Percentiles rank a stretch among this genome's conserved stretches.
These are phyloP conservation scores for Leccinum incarnatum DNA, from an alignment of 768 basidiomycete species.

Conservation along the genomic window DNA sequence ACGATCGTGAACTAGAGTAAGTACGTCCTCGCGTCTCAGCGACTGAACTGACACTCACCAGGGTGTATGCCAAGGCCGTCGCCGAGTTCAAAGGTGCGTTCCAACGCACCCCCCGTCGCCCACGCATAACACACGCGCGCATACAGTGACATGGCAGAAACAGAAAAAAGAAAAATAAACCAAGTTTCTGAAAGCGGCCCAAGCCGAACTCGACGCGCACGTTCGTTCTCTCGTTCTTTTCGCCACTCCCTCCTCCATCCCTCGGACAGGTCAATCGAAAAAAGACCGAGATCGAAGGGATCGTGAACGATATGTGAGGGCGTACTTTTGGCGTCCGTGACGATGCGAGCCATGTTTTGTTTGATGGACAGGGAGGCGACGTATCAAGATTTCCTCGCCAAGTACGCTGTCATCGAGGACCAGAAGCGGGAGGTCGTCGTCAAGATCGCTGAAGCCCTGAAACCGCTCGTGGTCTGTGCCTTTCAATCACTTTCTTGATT, in stretches of 20 bases:
- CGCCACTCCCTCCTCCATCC: neutral
- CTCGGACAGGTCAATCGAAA: conserved; percentile 23
- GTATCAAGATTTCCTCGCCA: conserved; percentile 27
- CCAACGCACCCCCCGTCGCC: neutral
- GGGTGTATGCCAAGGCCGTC: conserved; percentile 30
- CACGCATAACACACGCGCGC: neutral
- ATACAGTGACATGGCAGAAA: conserved; percentile 32
- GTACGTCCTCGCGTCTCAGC: neutral
- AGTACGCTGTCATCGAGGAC: conserved; percentile 26
- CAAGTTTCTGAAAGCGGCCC: conserved; percentile 20
- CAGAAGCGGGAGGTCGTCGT: conserved; percentile 26
- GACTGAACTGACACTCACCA: conserved; percentile 5
- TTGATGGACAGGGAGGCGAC: conserved; percentile 18
- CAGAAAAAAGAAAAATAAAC: conserved; percentile 26
- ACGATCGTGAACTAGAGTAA: conserved; percentile 30
- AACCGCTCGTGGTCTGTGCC: conserved; percentile 25
- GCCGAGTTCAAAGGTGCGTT: conserved; percentile 32
- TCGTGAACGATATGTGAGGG: conserved; percentile 27
- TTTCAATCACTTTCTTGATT: neutral
- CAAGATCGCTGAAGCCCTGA: conserved; percentile 24
- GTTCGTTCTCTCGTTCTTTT: conserved; percentile 6
- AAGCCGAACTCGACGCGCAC: conserved; percentile 27
- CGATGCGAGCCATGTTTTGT: neutral
- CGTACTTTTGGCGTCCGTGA: conserved; percentile 6
- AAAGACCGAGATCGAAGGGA: conserved; percentile 13